Conservation (phyloP, 1,284 basidiomycete species). For the Naganishia cerealis region DNA sequence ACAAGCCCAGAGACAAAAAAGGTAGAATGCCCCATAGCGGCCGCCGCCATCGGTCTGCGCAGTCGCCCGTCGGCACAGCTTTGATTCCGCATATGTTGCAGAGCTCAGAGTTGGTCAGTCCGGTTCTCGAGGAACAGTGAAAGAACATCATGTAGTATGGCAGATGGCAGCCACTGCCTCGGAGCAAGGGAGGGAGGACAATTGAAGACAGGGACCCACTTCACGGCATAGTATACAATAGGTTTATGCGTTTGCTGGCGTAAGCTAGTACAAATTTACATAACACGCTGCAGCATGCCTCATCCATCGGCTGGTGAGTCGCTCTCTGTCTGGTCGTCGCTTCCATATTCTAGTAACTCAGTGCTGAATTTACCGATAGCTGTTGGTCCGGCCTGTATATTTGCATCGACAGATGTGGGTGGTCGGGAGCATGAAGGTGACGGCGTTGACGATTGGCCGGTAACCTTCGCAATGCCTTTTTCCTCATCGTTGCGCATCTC, state of each 20-base stretch:
- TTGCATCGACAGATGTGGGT: not conserved
- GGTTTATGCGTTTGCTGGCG: too few species aligned
- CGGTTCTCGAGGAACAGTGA: not conserved
- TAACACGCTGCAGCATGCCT: too few species aligned
- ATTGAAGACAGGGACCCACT: too few species aligned
- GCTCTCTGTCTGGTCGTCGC: slow-evolving; percentile 13
- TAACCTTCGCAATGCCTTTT: not conserved
- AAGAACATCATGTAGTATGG: too few species aligned
- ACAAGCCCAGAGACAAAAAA: not conserved
- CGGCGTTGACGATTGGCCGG: not conserved
- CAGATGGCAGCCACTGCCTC: too few species aligned
- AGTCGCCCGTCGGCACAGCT: slow-evolving; percentile 18
- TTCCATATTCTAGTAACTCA: slow-evolving; percentile 17
- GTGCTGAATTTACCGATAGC: not conserved
- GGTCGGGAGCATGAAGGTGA: not conserved
- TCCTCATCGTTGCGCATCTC: not conserved
- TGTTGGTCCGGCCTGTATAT: not conserved
- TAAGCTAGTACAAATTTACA: too few species aligned
- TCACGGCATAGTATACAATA: too few species aligned
- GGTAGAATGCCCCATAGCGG: not conserved
- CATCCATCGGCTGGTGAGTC: not conserved
- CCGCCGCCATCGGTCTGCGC: not conserved
- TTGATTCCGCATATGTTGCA: not conserved
- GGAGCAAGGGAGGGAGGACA: too few species aligned
- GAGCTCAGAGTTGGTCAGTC: not conserved